Conservation (phyloP, 179 eudicot genomes). For the Camellia oleifera region DNA sequence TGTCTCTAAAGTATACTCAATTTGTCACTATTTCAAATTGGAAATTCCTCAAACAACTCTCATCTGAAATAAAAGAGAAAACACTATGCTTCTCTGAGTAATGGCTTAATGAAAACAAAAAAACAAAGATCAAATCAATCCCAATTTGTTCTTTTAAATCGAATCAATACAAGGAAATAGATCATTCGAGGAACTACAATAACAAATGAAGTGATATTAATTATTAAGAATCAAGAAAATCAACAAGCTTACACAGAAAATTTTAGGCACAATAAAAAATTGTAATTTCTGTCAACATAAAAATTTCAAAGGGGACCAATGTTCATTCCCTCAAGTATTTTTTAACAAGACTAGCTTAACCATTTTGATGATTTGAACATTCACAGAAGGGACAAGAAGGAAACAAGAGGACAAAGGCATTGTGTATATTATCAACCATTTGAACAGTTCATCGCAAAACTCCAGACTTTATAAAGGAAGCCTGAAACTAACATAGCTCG, state of each 20-base stretch:
- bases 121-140: too few relatives aligned
- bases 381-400: not conserved
- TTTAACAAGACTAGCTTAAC: not conserved
- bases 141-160: too few relatives aligned
- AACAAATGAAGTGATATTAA: too few relatives aligned
- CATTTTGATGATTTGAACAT: not conserved
- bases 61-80: too few relatives aligned
- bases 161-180: too few relatives aligned
- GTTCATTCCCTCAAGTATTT: not conserved
- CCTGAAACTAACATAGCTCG: not conserved
- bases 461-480: not conserved
- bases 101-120: too few relatives aligned
- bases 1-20: too few relatives aligned
- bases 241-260: not conserved
- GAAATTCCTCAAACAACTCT: too few relatives aligned
- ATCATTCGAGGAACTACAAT: too few relatives aligned
- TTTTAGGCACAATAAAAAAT: not conserved
- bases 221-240: constrained; percentile 5
- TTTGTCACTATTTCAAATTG: too few relatives aligned
- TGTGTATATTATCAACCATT: not conserved
- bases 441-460: not conserved
- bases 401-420: not conserved
- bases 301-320: not conserved
- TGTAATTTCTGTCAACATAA: not conserved
- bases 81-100: too few relatives aligned